Base-by-base conservation (phyloP, 495 filamentous ascomycete species). In the Hypomontagnella submonticulosa region DNA sequence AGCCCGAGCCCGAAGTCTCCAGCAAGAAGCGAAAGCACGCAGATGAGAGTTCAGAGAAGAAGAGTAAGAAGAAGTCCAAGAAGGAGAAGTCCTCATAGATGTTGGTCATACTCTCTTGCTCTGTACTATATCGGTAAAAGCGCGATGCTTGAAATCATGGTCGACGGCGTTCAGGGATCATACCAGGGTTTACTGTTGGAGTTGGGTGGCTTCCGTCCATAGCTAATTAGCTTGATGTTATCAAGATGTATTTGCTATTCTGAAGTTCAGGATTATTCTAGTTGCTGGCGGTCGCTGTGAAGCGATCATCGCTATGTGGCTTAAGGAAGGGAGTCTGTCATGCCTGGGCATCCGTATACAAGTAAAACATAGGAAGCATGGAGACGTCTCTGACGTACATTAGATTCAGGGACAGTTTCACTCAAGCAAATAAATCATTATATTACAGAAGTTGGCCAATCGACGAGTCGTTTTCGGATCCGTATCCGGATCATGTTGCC, bases 51-150 rank as follows among this genome's bases (percentile, higher is more conserved):
- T 66, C 74, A 47, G 76, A 79, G 68, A 80, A 80, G 72, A 82
- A 83, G 67, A 82, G 71, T 54, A 74, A 80, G 66, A 75, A 78
- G 69, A 77, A 78, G 67, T 66, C 66, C 10, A 79, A 80, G 76
- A 77, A 79, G 70, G 76, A 78, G 57, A 73, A 75, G 47, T 43
- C 65, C 43, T 61, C 59, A 32, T 74, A 66, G 55, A 56, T 42
- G 75, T 38, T 13, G 16, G 54, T 57, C 54, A 56, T 66, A 36
- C 49, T 63, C 60, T 65, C 56, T 70, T 63, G 56, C 51, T 59
- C 52, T 74, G 71, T 74, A 74, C 60, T 49, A 74, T 73, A 70
- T 50, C 51, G 41, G 61, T 23, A 61, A 73, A 71, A 67, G 36
- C 47, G 66, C 55, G 36, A 54, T 67, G 61, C 57, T 71, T 74